Evolutionary conservation across 176 grass and related monocot genomes (phyloP), one percentile per base, ranked within the genome.

Genomic region (Hsuehochloa calcarea): DNA sequence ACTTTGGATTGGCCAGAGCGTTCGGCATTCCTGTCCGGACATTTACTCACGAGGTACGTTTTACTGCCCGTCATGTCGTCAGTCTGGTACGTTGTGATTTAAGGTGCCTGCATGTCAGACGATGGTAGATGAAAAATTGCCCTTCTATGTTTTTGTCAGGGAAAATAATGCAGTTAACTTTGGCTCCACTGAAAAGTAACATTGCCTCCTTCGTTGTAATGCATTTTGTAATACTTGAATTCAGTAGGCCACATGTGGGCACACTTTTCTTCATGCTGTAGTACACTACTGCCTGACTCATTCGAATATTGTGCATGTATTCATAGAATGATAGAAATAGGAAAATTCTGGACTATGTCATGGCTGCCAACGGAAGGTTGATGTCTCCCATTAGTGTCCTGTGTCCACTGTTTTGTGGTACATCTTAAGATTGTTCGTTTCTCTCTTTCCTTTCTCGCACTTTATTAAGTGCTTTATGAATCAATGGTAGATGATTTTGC

Each of bases 1-100:
- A 98, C 91, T 98, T 98, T 82, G 96, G 96, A n/a, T 73, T 98
- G 77, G 89, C 96, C 14, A 93, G 96, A 83, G 91, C 93, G 40
- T 98, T 98, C 13, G 89, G 89, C 49, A 89, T 98, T 79, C 96
- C 96, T 61, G 87, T 95, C 25, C 85, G 87, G 77, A 95, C 96
- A 47, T 98, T 95, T 54, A 95, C 96, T 79, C 96, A 95, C 5
- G 93, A 98, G 93, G 96, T 96, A 43, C 13, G 8, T 47, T 67
- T 78, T 43, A 31, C 12, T 13, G 60, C 50, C 23, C 0, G 2
- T 3, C 22, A 20, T 15, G 62, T 49, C 7, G 3, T 54, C 6
- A 0, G 19, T 63, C 31, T 55, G 14, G 19, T 65, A 41, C 7
- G 4, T 40, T 67, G 11, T 58, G 46, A 29, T 65, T 82, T 73